Base-by-base conservation (phyloP, 176 grass and related monocot genomes). In the Oryza brachyantha region DNA sequence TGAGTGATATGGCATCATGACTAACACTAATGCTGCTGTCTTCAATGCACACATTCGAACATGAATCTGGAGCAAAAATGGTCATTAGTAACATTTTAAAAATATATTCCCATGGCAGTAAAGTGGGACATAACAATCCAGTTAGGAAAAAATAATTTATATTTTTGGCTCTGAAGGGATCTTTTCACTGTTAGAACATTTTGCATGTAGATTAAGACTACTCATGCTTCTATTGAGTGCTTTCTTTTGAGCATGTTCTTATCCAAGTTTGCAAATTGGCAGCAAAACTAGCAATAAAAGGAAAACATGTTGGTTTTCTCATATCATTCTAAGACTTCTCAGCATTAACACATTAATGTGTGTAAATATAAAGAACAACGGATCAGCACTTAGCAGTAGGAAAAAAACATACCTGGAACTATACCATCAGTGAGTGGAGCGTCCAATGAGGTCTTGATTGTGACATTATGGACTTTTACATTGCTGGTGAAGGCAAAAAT, bases 1-100 rank as follows among this genome's bases (percentile, higher is more conserved):
- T 97, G 46, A 97, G 61, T 45, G 89, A 86, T 25, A 97, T 94
- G 22, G 91, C 85, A n/a, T 97, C 95, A 66, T 97, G 83, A 28
- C 84, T 68, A 13, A 94, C 89, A 26, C 84, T 80, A 35, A 97
- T 84, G 22, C 22, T 86, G 64, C 91, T 92, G 38, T 92, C 88
- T 52, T 94, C 65, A 6, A 97, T 97, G 70, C 77, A 83, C 19
- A 97, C 16, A 62, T 92, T 92, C 3, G 92, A 88, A 83, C 89
- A 90, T 43, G 95, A 97, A 86, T 97, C 95, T 97, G 85, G 38
- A 86, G 38, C 8, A 75, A 65, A 43, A 64, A 85, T 35, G 25
- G 31, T 7, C 14, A 37, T 76, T 57, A 67, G 29, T 66, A 6
- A 78, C 66, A 77, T 14, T 81, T 74, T 27, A 10, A 77, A 3